These are phyloP conservation scores for Linaria vulgaris DNA, from an alignment of 257 asterid genomes.

Conservation along the genomic window DNA sequence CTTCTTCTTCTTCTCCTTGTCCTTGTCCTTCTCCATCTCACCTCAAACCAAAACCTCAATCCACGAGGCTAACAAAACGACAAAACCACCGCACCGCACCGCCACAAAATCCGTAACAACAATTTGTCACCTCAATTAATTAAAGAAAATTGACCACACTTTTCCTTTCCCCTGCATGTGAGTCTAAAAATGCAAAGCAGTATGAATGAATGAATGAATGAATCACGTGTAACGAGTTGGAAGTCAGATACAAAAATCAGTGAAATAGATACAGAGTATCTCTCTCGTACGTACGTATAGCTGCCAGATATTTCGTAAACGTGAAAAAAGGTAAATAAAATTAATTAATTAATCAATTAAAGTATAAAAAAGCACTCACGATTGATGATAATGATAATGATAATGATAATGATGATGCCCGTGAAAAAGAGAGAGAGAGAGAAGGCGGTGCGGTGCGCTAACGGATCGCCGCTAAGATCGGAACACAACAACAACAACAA, in stretches of 20 bases:
- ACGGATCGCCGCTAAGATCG: slow-evolving; percentile 52
- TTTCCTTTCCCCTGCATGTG: slow-evolving; percentile 21
- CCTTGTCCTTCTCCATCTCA: slow-evolving; percentile 27
- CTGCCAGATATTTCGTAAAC: too few relatives aligned
- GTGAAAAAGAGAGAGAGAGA: slow-evolving; percentile 27
- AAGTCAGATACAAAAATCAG: neutral
- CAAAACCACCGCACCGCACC: slow-evolving; percentile 19
- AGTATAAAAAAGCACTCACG: neutral
- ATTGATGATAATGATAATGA: slow-evolving; percentile 1
- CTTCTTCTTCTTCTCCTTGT: slow-evolving; percentile 57
- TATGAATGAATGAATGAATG: slow-evolving; percentile 6
- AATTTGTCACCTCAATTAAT: neutral
- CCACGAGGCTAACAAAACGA: slow-evolving; percentile 1
- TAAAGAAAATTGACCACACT: neutral
- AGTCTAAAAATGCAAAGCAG: neutral
- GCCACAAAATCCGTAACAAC: too few relatives aligned
- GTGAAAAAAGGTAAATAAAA: neutral
- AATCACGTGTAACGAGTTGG: neutral
- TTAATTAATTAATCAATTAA: too few relatives aligned
- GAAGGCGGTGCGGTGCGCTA: too few relatives aligned
- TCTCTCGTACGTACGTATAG: slow-evolving; percentile 14
- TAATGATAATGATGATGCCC: slow-evolving; percentile 27
- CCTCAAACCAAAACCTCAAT: neutral
- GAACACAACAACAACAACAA: slow-evolving; percentile 30
- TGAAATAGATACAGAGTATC: slow-evolving; percentile 17